Evolutionary conservation across 805 yeast genomes (phyloP).

Genomic region (Ogataea allantospora): DNA sequence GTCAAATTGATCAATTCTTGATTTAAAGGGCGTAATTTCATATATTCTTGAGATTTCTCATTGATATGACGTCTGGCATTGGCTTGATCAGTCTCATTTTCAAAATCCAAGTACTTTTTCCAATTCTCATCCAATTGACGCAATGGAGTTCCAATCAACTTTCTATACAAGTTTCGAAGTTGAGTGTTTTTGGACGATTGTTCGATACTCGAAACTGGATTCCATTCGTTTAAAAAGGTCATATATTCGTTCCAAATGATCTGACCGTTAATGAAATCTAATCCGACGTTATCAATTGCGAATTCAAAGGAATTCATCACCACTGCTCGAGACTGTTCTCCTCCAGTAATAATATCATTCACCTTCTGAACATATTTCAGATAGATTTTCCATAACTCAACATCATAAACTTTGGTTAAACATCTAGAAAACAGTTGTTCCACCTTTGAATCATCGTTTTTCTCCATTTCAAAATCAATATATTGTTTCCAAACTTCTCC

Average conservation of each 20-base stretch:
- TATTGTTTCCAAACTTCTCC: conserved; percentile 75
- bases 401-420: conserved; percentile 58
- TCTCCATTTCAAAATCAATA: conserved; percentile 58
- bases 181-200: conserved; percentile 76
- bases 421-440: conserved; percentile 66
- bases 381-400: conserved; percentile 74
- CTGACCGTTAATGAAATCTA: conserved; percentile 64
- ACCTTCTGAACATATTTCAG: conserved; percentile 72
- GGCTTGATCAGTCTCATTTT: conserved; percentile 66
- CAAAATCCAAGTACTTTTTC: conserved; percentile 81
- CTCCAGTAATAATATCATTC: conserved; percentile 72
- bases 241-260: conserved; percentile 80
- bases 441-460: conserved; percentile 62
- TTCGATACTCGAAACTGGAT: conserved; percentile 79
- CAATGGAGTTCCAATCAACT: conserved; percentile 73
- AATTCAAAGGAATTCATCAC: conserved; percentile 82
- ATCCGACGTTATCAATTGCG: conserved; percentile 74
- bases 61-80: conserved; percentile 84
- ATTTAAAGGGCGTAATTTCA: conserved; percentile 79
- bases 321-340: conserved; percentile 71
- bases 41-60: conserved; percentile 78
- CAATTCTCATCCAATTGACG: conserved; percentile 73
- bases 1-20: conserved; percentile 67
- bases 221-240: conserved; percentile 75
- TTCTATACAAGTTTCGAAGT: conserved; percentile 69